Evolutionary conservation across 495 filamentous ascomycete genomes (phyloP).

Genomic region (Tuber indicum): DNA sequence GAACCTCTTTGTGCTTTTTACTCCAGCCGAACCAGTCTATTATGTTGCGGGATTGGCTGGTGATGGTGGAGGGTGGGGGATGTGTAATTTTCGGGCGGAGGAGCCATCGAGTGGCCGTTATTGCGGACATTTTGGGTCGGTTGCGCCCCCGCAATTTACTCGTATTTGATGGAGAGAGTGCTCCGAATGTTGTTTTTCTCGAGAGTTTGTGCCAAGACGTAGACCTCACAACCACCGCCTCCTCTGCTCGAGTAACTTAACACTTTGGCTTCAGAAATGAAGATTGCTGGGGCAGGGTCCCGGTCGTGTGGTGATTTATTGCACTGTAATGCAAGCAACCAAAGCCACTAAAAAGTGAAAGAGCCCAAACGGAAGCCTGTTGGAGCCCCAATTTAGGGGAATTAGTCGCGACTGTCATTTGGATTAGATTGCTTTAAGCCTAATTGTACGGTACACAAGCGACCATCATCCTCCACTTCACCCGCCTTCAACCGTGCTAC

Average conservation of each 20-base stretch:
- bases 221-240: background rate
- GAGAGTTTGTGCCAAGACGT: background rate
- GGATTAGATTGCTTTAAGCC: background rate
- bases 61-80: background rate
- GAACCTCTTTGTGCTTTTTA: conserved; percentile 12
- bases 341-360: background rate
- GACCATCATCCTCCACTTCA: background rate
- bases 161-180: background rate
- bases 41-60: conserved; percentile 18
- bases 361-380: background rate
- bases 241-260: no score
- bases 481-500: conserved; percentile 60
- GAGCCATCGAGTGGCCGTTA: conserved; percentile 21
- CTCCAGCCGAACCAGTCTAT: conserved; percentile 26
- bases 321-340: background rate
- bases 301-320: background rate
- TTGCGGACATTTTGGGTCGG: conserved; percentile 18
- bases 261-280: background rate
- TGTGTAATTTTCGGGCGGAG: conserved; percentile 13
- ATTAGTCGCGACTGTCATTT: background rate
- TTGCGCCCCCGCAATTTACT: background rate
- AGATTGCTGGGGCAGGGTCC: background rate
- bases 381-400: background rate
- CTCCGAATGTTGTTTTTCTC: background rate
- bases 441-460: background rate